phyloP scores from a whole-genome alignment of 495 filamentous ascomycete species.

The Aspergillus heteromorphus region DNA sequence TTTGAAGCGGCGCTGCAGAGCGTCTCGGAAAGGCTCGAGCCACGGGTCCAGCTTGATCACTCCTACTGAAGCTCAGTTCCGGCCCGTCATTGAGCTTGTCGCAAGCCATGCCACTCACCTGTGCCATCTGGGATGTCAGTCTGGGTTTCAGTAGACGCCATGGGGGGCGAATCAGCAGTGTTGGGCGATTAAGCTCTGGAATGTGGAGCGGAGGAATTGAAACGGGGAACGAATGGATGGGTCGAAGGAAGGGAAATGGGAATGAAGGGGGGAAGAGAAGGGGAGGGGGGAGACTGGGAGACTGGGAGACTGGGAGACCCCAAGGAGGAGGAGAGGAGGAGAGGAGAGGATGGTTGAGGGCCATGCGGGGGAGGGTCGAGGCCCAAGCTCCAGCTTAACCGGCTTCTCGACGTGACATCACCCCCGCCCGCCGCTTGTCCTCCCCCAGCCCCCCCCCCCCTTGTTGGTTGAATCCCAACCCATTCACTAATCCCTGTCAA shows the following conservation, averaged over 20 bases:
- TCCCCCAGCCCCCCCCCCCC: constrained; percentile 1
- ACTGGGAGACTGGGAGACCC: background rate
- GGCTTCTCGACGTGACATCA: constrained; percentile 14
- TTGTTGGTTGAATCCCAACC: background rate
- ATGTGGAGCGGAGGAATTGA: background rate
- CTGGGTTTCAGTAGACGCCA: constrained; percentile 14
- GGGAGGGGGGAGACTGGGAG: background rate
- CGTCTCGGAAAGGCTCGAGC: constrained; percentile 77
- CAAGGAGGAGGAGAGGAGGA: background rate
- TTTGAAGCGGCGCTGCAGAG: constrained; percentile 67
- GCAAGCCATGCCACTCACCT: constrained; percentile 12
- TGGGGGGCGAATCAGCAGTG: background rate
- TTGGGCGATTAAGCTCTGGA: constrained; percentile 7
- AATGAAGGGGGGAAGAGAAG: background rate
- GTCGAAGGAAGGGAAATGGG: background rate
- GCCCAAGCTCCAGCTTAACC: constrained; percentile 4
- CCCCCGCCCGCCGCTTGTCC: background rate
- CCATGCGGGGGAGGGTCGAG: background rate
- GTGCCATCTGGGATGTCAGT: constrained; percentile 18
- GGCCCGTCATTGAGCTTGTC: no score
- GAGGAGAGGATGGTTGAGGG: background rate
- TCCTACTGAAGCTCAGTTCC: constrained; percentile 44
- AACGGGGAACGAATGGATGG: background rate
- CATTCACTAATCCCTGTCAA: background rate
- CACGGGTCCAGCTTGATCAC: constrained; percentile 85